These are phyloP conservation scores for Panellus pusillus DNA, from an alignment of 768 basidiomycete genomes.

Conservation along the genomic window DNA sequence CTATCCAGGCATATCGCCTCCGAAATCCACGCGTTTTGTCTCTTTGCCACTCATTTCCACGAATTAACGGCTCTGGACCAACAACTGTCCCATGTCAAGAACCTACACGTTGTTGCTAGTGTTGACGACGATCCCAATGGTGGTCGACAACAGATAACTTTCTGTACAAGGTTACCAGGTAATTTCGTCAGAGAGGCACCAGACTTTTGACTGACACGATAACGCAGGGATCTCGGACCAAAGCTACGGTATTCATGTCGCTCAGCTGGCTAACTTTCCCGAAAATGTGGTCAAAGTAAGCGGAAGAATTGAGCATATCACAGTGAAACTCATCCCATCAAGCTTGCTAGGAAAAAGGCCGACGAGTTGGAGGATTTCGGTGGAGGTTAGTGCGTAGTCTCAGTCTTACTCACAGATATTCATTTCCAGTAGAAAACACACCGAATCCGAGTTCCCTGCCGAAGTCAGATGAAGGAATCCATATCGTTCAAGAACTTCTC, in stretches of 20 bases:
- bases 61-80: slow-evolving; percentile 92
- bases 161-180: slow-evolving; percentile 93
- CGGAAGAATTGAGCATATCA: background rate
- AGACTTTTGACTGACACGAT: background rate
- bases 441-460: slow-evolving; percentile 47
- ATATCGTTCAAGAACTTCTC: slow-evolving; percentile 79
- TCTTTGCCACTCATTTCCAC: slow-evolving; percentile 98
- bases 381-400: slow-evolving; percentile 33
- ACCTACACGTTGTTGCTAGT: slow-evolving; percentile 94
- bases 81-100: slow-evolving; percentile 84
- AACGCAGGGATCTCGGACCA: slow-evolving; percentile 84
- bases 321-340: background rate
- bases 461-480: slow-evolving; percentile 78
- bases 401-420: background rate
- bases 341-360: slow-evolving; percentile 87
- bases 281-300: slow-evolving; percentile 86
- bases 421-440: slow-evolving; percentile 24
- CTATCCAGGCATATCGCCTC: slow-evolving; percentile 82
- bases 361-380: slow-evolving; percentile 89
- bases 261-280: slow-evolving; percentile 96
- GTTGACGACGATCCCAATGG: slow-evolving; percentile 74
- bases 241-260: slow-evolving; percentile 98
- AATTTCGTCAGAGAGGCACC: slow-evolving; percentile 20
- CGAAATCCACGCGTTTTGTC: slow-evolving; percentile 87
- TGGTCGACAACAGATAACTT: slow-evolving; percentile 77